phyloP scores from a whole-genome alignment of 2,329 filamentous ascomycete genomes.

The Clarireedia homoeocarpa region DNA sequence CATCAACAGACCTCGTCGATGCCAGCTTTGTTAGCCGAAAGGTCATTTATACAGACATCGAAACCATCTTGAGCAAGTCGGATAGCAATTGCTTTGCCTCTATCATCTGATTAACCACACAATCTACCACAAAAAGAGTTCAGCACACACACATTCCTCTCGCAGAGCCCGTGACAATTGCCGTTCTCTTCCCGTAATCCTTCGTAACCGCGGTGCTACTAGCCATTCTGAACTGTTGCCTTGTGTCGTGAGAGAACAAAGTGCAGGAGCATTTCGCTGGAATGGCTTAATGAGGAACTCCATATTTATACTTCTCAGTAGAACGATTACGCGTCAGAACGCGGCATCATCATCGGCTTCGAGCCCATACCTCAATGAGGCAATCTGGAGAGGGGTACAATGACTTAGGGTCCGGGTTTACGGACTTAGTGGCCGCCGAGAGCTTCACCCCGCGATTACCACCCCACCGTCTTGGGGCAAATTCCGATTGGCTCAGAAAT shows the following conservation, averaged over 20 bases:
- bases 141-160: conserved; percentile 31
- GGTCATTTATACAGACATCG: conserved; percentile 57
- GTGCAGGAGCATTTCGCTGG: neutral
- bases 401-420: neutral
- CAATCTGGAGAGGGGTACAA: neutral
- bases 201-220: conserved; percentile 22
- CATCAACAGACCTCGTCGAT: conserved; percentile 38
- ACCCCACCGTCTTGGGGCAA: neutral
- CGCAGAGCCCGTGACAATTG: conserved; percentile 34
- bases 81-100: conserved; percentile 54
- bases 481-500: neutral
- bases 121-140: neutral
- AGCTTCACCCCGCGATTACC: neutral
- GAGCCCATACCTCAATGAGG: no score
- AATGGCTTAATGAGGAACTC: neutral
- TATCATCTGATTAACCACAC: conserved; percentile 21
- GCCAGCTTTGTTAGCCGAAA: conserved; percentile 42
- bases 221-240: neutral
- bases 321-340: neutral
- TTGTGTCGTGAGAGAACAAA: neutral
- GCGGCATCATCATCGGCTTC: no score
- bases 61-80: conserved; percentile 59
- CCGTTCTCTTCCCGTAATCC: conserved; percentile 28
- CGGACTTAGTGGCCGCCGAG: neutral
- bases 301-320: neutral